phyloP scores from a whole-genome alignment of 2,329 filamentous ascomycete species.

The Biscogniauxia mediterranea region DNA sequence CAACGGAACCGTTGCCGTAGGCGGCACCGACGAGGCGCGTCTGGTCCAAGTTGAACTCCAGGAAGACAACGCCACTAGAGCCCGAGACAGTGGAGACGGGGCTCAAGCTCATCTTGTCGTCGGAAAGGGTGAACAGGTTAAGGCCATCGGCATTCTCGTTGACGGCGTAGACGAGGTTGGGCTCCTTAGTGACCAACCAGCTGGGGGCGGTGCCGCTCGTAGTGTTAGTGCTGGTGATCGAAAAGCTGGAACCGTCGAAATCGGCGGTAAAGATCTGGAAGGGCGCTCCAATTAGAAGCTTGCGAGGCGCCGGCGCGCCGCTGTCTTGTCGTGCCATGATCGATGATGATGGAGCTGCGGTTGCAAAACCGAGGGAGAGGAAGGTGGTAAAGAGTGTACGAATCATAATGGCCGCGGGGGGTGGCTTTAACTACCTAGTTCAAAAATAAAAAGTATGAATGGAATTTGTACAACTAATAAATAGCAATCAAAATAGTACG shows the following conservation, averaged over 20 bases:
- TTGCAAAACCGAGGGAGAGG: constrained; percentile 26
- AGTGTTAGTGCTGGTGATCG: constrained; percentile 35
- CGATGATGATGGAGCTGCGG: constrained; percentile 21
- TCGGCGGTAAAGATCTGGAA: constrained; percentile 40
- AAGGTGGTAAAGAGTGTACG: constrained; percentile 20
- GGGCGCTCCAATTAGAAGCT: constrained; percentile 42
- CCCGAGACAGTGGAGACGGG: constrained; percentile 33
- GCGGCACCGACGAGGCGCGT: constrained; percentile 45
- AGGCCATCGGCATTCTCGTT: constrained; percentile 44
- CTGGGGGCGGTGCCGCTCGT: constrained; percentile 36
- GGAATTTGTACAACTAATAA: not conserved
- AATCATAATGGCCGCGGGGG: constrained; percentile 13
- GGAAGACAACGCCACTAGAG: constrained; percentile 45
- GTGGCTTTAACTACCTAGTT: not conserved
- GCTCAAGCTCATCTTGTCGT: constrained; percentile 29
- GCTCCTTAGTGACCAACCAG: constrained; percentile 44
- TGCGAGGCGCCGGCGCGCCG: constrained; percentile 15
- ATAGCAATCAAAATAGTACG: not conserved
- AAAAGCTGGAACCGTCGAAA: constrained; percentile 42
- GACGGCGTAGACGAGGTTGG: constrained; percentile 44
- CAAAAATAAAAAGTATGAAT: not conserved
- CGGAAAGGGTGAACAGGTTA: constrained; percentile 41
- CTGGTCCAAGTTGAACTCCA: constrained; percentile 45
- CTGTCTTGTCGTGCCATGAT: constrained; percentile 13
- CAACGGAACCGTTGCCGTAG: constrained; percentile 41